A percentile compares a stretch with the other conserved stretches of the same genome.
These are phyloP conservation scores for Alloteropsis semialata DNA, from an alignment of 176 grass and related monocot genomes.

Conservation along the genomic window DNA sequence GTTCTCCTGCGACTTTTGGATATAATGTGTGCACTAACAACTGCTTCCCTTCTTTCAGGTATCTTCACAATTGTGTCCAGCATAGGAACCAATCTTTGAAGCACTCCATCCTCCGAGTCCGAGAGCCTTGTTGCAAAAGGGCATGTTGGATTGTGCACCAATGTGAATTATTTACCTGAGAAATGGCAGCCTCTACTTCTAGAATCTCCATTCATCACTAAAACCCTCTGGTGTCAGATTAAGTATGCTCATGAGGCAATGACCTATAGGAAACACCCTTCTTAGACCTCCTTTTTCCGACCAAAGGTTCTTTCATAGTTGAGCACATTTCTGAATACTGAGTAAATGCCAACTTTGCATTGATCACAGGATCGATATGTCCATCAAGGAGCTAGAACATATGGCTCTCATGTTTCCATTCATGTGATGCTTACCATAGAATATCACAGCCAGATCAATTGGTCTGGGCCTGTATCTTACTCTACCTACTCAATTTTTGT, in stretches of 20 bases:
- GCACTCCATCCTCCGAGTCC: not conserved
- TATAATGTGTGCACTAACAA: not conserved
- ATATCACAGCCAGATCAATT: not conserved
- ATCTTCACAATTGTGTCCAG: not conserved
- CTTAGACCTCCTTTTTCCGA: not conserved
- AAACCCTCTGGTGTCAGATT: not conserved
- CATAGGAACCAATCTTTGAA: not conserved
- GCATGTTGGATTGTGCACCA: not conserved
- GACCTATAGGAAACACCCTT: not conserved
- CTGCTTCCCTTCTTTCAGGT: not conserved
- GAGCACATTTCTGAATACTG: not conserved
- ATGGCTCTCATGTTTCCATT: not conserved
- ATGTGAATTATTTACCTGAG: not conserved
- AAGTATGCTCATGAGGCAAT: not conserved
- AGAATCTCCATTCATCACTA: not conserved
- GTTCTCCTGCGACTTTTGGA: not conserved
- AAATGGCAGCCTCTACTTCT: not conserved
- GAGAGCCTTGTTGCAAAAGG: too few relatives aligned
- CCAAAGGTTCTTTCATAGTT: not conserved
- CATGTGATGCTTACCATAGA: not conserved
- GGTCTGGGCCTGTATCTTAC: not conserved
- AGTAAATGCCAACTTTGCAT: not conserved
- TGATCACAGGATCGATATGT: not conserved
- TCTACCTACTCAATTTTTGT: not conserved
- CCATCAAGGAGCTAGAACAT: not conserved